Evolutionary conservation across 371 early-diverging fungal genomes (phyloP), one percentile per base, ranked within the genome.

Genomic region (Mortierella sp.): DNA sequence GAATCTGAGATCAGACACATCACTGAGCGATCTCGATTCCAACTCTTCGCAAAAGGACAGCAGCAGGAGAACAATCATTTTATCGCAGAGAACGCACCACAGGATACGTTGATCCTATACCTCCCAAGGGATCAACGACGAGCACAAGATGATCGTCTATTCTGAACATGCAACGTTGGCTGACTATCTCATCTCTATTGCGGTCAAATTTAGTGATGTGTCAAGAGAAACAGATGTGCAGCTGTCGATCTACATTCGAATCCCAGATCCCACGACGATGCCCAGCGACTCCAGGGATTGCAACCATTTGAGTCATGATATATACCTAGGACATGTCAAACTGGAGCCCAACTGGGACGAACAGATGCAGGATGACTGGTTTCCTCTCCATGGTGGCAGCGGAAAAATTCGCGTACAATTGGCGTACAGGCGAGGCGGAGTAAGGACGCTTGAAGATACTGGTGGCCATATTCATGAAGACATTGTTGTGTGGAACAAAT

Each of bases 201-300:
- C n/a, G n/a, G n/a, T n/a, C n/a, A n/a, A n/a, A n/a, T n/a, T n/a
- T 87, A 94, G 94, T 74, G 97, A 96, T 84, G 95, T 96, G 16
- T 93, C 93, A 34, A 88, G 96, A 54, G 91, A 86, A 48, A 88
- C 91, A n/a, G 93, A 93, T 24, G 91, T 94, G 18, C 87, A 89
- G 53, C 85, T 96, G 38, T 93, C 94, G 23, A 89, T 96, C 45
- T 96, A 96, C 74, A 85, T 94, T 80, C 90, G 93, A 52, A 90
- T 89, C 14, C 85, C 87, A 42, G 76, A 67, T 34, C 76, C 78
- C 27, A 67, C 73, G 21, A 64, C 53, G 2, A 50, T 63, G 28
- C 7, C 69, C 46, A 61, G 64, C 61, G 42, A 60, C 58, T 61
- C 79, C 80, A 74, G 79, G 67, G 55, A 85, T 79, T 81, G 72